phyloP scores from a whole-genome alignment of 2,329 filamentous ascomycete species.

The Calonectria pauciramosa region DNA sequence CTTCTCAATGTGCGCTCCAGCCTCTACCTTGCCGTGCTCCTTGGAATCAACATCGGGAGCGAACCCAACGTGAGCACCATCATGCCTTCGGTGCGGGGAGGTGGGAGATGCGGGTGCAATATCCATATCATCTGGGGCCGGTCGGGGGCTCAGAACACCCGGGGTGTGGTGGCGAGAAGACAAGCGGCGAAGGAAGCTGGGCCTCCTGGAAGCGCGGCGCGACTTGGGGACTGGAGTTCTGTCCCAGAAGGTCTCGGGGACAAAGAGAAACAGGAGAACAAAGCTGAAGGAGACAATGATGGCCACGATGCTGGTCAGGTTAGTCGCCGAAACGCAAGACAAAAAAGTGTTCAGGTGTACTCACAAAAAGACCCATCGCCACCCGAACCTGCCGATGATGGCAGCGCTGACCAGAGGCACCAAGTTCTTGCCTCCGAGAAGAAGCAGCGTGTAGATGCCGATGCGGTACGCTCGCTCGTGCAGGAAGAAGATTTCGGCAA shows the following conservation, averaged over 20 bases:
- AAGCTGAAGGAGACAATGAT: conserved; percentile 82
- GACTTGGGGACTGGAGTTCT: conserved; percentile 71
- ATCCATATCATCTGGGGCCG: conserved; percentile 6
- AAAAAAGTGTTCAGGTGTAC: conserved; percentile 37
- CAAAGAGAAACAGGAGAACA: conserved; percentile 85
- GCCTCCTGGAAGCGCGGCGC: conserved; percentile 52
- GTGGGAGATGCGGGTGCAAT: conserved; percentile 19
- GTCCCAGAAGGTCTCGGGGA: conserved; percentile 97
- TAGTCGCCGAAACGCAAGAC: neutral
- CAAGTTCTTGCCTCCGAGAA: conserved; percentile 92
- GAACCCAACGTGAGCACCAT: conserved; percentile 51
- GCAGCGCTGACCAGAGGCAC: conserved; percentile 88
- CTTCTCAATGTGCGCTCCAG: neutral
- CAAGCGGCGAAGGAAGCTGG: conserved; percentile 61
- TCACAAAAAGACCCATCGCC: conserved; percentile 93
- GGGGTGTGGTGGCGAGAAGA: conserved; percentile 58
- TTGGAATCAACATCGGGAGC: conserved; percentile 29
- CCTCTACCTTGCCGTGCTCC: neutral
- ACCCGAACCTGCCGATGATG: conserved; percentile 82
- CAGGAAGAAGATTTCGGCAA: conserved; percentile 96
- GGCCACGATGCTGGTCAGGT: conserved; percentile 77
- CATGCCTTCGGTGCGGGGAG: conserved; percentile 41
- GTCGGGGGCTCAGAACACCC: conserved; percentile 20
- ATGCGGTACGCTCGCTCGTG: conserved; percentile 94
- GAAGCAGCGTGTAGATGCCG: conserved; percentile 90